These are phyloP conservation scores for Solanum phureja DNA, from an alignment of 257 asterid species.

Conservation along the genomic window DNA sequence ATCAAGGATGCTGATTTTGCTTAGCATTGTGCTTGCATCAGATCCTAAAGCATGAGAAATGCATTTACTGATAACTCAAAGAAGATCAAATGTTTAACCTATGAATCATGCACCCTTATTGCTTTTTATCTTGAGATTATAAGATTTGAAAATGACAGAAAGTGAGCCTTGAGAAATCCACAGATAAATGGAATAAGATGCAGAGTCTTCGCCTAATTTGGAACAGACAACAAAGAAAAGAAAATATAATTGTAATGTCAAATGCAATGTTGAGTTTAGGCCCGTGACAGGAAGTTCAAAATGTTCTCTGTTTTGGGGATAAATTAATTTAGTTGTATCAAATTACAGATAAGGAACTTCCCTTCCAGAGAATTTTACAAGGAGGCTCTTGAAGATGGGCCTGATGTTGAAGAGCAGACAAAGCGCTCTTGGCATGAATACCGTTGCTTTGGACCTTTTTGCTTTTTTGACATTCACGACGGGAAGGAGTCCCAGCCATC, in stretches of 20 bases:
- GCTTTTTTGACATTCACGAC: slow-evolving; percentile 85
- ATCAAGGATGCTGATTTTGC: neutral
- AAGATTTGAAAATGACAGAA: neutral
- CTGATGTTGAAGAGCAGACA: slow-evolving; percentile 55
- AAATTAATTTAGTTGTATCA: neutral
- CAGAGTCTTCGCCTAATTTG: neutral
- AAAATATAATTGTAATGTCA: neutral
- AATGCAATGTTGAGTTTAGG: neutral
- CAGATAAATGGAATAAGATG: neutral
- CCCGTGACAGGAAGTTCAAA: neutral
- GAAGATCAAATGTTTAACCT: neutral
- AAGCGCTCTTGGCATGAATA: slow-evolving; percentile 66
- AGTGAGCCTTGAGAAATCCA: neutral
- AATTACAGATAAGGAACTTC: slow-evolving; percentile 73
- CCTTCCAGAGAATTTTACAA: slow-evolving; percentile 93
- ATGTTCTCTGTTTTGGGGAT: neutral
- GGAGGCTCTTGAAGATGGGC: slow-evolving; percentile 79
- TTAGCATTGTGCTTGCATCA: neutral
- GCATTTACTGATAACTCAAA: neutral
- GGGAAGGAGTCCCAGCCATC: slow-evolving; percentile 71
- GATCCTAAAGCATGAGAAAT: neutral
- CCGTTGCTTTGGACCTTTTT: slow-evolving; percentile 92
- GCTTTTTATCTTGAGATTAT: neutral
- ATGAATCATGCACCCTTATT: neutral
- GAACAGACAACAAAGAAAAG: neutral